These are phyloP conservation scores for Asterochloris sp. DNA, from an alignment of 139 green algal species.

Conservation along the genomic window DNA sequence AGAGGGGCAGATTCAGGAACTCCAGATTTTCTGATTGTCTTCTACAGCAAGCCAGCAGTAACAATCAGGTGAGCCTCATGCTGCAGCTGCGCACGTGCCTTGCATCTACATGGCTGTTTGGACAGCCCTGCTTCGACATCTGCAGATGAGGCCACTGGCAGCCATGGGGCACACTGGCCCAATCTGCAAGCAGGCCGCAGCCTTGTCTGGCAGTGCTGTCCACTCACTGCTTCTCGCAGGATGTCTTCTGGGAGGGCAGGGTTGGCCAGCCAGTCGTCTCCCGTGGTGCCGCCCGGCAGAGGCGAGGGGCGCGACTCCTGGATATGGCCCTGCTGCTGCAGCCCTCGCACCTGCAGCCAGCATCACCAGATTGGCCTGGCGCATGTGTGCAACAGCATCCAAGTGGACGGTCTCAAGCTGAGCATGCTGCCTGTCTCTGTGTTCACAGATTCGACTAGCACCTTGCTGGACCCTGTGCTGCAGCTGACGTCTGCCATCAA, in stretches of 20 bases:
- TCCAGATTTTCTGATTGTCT: background rate
- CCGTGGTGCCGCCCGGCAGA: conserved; percentile 9
- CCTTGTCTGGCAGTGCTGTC: too few relatives aligned
- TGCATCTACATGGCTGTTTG: too few relatives aligned
- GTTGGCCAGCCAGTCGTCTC: conserved; percentile 80
- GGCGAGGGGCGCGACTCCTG: background rate
- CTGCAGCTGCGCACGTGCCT: too few relatives aligned
- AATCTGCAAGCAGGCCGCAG: too few relatives aligned
- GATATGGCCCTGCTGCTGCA: conserved; percentile 70
- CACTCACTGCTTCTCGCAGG: conserved; percentile 76
- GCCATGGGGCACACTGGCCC: too few relatives aligned
- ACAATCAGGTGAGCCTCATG: background rate
- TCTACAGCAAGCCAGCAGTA: background rate
- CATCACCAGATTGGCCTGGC: background rate
- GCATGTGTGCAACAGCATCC: background rate
- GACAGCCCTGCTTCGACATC: too few relatives aligned
- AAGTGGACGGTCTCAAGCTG: too few relatives aligned
- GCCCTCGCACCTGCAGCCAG: conserved; percentile 33
- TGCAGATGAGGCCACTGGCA: too few relatives aligned
- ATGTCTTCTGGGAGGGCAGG: conserved; percentile 87
- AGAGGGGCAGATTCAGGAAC: background rate
- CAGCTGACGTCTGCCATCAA: too few relatives aligned
- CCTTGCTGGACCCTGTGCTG: too few relatives aligned
- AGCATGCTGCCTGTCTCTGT: too few relatives aligned
- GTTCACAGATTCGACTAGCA: too few relatives aligned